These are phyloP conservation scores for Kregervanrija delftensis DNA, from an alignment of 805 yeast species.

Conservation along the genomic window DNA sequence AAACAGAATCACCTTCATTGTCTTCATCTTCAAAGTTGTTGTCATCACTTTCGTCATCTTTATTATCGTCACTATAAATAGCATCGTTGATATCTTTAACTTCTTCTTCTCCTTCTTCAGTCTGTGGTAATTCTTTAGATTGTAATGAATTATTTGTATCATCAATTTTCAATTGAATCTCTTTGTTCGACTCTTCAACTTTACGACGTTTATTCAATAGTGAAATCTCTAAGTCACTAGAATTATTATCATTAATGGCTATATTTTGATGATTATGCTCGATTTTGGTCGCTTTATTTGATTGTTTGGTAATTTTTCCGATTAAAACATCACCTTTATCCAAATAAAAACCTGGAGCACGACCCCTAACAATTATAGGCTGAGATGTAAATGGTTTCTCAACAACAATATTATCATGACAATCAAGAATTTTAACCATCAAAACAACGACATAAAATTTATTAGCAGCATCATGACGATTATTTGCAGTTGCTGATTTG, in stretches of 20 bases:
- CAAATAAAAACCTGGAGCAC: constrained; percentile 46
- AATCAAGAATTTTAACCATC: constrained; percentile 13
- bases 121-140: too few relatives aligned
- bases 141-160: too few relatives aligned
- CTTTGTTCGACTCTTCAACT: too few relatives aligned
- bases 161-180: too few relatives aligned
- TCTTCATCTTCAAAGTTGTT: not conserved
- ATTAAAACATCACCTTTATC: constrained; percentile 40
- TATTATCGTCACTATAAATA: not conserved
- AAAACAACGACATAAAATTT: constrained; percentile 17
- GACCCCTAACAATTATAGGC: constrained; percentile 45
- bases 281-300: too few relatives aligned
- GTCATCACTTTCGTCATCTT: not conserved
- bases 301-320: constrained; percentile 7
- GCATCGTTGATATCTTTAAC: not conserved
- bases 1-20: constrained; percentile 15
- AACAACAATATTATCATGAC: constrained; percentile 16
- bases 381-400: constrained; percentile 18
- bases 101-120: not conserved
- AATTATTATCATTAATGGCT: not conserved
- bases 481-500: constrained; percentile 26
- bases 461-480: constrained; percentile 17
- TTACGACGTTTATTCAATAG: too few relatives aligned
- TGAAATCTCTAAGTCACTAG: not conserved
- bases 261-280: too few relatives aligned